Evolutionary conservation across 805 yeast genomes (phyloP).

Genomic region (Wickerhamomyces rabaulensis): DNA sequence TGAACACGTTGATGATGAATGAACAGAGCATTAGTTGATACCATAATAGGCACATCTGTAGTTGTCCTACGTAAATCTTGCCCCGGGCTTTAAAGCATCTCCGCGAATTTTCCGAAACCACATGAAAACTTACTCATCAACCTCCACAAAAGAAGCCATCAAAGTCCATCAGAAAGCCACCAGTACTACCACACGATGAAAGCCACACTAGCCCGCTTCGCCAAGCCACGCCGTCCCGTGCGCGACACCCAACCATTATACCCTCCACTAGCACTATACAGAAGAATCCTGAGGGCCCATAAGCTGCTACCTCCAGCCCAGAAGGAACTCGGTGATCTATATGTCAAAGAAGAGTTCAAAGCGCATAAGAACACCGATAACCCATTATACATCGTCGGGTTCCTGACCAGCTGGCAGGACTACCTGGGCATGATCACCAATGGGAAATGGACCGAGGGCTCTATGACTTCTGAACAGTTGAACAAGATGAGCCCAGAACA

Average conservation of each 20-base stretch:
- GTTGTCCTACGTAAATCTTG: no score
- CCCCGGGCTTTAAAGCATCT: no score
- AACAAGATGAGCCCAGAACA: constrained; percentile 90
- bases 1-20: constrained; percentile 23
- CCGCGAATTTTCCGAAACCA: background rate
- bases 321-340: constrained; percentile 80
- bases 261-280: constrained; percentile 78
- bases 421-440: constrained; percentile 56
- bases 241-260: constrained; percentile 44
- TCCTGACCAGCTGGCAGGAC: constrained; percentile 92
- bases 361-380: constrained; percentile 79
- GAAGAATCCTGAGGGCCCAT: constrained; percentile 82
- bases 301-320: constrained; percentile 57
- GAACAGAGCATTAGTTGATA: no score
- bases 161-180: no score
- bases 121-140: background rate
- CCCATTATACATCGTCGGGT: constrained; percentile 92
- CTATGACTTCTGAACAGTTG: constrained; percentile 57
- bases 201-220: constrained; percentile 9
- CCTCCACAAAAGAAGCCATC: no score
- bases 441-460: constrained; percentile 59
- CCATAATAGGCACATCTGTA: background rate
- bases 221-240: constrained; percentile 14
- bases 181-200: constrained; percentile 7
- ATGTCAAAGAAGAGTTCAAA: constrained; percentile 84